phyloP scores from a whole-genome alignment of 805 yeast species.

The Diddensiella caesifluorescens region DNA sequence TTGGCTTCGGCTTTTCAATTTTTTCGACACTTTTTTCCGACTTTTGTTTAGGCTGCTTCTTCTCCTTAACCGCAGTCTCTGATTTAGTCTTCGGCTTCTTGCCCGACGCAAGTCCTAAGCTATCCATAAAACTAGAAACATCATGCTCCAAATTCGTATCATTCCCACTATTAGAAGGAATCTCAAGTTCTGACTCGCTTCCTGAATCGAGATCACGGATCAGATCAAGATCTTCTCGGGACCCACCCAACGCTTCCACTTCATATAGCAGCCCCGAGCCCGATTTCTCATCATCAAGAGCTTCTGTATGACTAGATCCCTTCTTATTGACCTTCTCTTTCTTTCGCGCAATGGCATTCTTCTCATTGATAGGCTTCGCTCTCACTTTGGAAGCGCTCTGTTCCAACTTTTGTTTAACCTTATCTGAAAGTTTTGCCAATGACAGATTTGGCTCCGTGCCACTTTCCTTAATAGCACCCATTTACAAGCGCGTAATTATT shows the following conservation, averaged over 20 bases:
- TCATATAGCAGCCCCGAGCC: constrained; percentile 7
- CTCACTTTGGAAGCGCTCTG: constrained; percentile 19
- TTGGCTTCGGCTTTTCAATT: constrained; percentile 29
- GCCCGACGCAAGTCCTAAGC: constrained; percentile 52
- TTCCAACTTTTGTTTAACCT: constrained; percentile 19
- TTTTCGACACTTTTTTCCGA: constrained; percentile 29
- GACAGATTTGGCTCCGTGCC: constrained; percentile 11
- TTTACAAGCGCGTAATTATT: no score
- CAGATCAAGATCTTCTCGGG: constrained; percentile 71
- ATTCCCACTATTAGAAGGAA: constrained; percentile 10
- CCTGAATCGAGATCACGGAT: constrained; percentile 47
- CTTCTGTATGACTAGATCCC: neutral
- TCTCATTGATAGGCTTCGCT: constrained; percentile 14
- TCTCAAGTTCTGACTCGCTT: constrained; percentile 30
- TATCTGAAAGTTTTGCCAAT: constrained; percentile 15
- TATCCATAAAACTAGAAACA: constrained; percentile 55
- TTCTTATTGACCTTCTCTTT: constrained; percentile 2
- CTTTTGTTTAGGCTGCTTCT: constrained; percentile 29
- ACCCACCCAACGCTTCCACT: constrained; percentile 58
- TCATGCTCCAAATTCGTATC: constrained; percentile 47
- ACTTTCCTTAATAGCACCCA: neutral
- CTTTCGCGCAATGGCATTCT: constrained; percentile 3
- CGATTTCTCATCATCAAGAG: neutral
- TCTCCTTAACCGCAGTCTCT: constrained; percentile 21
- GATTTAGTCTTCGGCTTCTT: constrained; percentile 34